A percentile compares a stretch with the other conserved stretches of the same genome.
Evolutionary conservation across 2,329 filamentous ascomycete genomes (phyloP).

Genomic region (Calonectria montana): DNA sequence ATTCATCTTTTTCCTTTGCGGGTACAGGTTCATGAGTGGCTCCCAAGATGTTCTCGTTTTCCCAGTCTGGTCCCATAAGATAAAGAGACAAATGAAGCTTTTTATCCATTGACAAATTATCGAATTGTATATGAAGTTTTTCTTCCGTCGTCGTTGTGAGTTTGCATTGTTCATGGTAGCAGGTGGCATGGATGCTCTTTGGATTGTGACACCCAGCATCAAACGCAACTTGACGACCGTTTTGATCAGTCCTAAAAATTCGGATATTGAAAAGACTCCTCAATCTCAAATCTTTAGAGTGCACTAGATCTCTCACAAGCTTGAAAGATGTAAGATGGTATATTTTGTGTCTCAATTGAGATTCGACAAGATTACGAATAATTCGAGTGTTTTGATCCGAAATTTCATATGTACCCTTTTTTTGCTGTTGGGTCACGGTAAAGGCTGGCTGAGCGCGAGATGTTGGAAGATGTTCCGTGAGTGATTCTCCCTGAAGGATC

Average conservation of each 20-base stretch:
- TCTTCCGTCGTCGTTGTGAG: background rate
- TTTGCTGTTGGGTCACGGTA: background rate
- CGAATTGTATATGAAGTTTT: background rate
- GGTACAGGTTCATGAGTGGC: background rate
- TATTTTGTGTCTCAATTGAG: background rate
- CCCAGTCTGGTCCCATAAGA: background rate
- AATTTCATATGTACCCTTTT: background rate
- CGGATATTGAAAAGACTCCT: background rate
- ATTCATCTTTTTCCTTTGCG: background rate
- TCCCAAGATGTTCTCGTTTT: background rate
- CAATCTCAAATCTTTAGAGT: background rate
- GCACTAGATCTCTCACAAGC: background rate
- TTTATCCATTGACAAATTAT: background rate
- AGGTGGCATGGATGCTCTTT: background rate
- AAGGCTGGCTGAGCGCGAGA: background rate
- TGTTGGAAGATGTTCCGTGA: background rate
- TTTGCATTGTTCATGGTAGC: background rate
- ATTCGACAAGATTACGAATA: background rate
- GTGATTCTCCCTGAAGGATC: background rate
- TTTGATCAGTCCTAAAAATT: background rate
- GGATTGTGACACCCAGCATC: background rate
- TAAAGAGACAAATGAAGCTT: background rate
- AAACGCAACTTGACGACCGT: background rate
- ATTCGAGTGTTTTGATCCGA: background rate
- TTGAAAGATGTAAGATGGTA: background rate